These are phyloP conservation scores for Aureobasidium sp. DNA, from an alignment of 2,329 filamentous ascomycete species.

Conservation along the genomic window DNA sequence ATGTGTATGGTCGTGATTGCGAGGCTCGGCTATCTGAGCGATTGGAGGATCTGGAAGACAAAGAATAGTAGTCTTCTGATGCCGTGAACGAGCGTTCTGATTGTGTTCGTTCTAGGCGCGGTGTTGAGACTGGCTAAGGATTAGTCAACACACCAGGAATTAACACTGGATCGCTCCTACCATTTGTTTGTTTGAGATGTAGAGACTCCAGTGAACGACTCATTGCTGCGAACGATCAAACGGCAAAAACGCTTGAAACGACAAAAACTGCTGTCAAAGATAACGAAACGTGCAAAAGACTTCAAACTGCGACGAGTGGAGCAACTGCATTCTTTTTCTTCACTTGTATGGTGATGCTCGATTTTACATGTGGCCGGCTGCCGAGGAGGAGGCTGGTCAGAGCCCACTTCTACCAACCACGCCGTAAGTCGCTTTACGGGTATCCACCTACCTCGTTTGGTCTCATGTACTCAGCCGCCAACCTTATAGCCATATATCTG, in stretches of 20 bases:
- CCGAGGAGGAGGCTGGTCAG: conserved; percentile 12
- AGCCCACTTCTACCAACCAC: conserved; percentile 4
- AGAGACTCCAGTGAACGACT: conserved; percentile 23
- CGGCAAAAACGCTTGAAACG: too few species aligned
- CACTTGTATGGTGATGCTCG: not conserved
- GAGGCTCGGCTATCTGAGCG: conserved; percentile 10
- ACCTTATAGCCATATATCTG: not conserved
- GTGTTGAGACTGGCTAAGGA: conserved; percentile 30
- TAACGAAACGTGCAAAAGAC: conserved; percentile 4
- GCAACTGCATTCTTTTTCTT: conserved; percentile 8
- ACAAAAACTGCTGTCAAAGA: conserved; percentile 12
- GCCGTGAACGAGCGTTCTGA: conserved; percentile 43
- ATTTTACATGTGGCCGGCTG: conserved; percentile 10
- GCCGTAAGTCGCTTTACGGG: not conserved
- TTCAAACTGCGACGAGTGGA: not conserved
- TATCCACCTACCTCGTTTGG: conserved; percentile 7
- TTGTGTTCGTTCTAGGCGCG: conserved; percentile 33
- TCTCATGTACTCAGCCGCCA: not conserved
- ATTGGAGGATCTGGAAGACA: conserved; percentile 32
- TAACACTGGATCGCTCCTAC: conserved; percentile 21
- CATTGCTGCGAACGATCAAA: conserved; percentile 6
- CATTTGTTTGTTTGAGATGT: conserved; percentile 37
- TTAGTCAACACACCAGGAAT: not conserved
- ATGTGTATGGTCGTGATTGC: conserved; percentile 18
- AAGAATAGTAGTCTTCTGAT: conserved; percentile 46